Evolutionary conservation across 352 stramenopile species (phyloP).

Genomic region (Pseudoperonospora humuli): DNA sequence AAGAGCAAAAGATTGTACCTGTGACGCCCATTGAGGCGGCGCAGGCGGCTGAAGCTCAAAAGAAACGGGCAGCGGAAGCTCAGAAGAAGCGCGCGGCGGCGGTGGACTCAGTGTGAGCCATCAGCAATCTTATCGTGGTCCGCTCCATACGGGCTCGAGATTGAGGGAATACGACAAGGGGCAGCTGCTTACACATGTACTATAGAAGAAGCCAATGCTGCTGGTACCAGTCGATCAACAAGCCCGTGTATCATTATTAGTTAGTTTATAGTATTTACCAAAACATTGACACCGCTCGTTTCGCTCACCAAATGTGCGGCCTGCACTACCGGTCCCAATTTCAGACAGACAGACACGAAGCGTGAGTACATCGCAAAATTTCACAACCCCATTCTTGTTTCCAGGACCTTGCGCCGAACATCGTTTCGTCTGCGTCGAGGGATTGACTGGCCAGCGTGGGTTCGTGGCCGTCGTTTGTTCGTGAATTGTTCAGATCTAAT

Average conservation of each 20-base stretch:
- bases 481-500: too few relatives aligned
- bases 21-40: conserved; percentile 30
- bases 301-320: not conserved
- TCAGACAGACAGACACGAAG: not conserved
- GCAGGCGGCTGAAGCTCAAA: conserved; percentile 22
- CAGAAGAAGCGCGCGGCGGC: not conserved
- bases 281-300: conserved; percentile 13
- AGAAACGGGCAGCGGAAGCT: conserved; percentile 18
- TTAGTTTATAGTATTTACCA: conserved; percentile 35
- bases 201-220: conserved; percentile 21
- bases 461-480: too few relatives aligned
- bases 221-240: conserved; percentile 4
- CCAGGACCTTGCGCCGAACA: not conserved
- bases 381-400: not conserved
- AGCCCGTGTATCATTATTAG: conserved; percentile 27
- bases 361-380: too few relatives aligned
- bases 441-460: conserved; percentile 21
- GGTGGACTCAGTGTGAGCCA: conserved; percentile 13
- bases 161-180: conserved; percentile 6
- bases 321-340: too few relatives aligned
- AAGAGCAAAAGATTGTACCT: conserved; percentile 25
- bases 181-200: conserved; percentile 28
- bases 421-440: conserved; percentile 7
- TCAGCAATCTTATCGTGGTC: not conserved
- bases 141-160: conserved; percentile 3